Evolutionary conservation across 352 stramenopile species (phyloP).

Genomic region (Pythium brassicae): DNA sequence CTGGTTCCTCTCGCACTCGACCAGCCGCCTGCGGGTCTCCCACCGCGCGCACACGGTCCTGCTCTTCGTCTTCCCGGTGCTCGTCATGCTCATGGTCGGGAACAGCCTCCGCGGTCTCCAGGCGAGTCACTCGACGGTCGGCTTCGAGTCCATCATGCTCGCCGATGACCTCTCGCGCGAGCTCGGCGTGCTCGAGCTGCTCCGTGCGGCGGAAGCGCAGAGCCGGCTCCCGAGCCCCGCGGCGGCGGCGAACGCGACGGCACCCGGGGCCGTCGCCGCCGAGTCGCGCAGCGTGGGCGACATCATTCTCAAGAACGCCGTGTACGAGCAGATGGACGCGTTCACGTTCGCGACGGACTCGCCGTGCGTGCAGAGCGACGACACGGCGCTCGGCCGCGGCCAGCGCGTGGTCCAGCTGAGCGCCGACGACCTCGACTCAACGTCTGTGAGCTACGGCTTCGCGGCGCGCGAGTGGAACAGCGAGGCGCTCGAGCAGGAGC

Average conservation of each 20-base stretch:
- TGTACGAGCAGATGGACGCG: constrained; percentile 18
- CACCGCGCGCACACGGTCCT: constrained; percentile 12
- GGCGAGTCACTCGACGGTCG: constrained; percentile 39
- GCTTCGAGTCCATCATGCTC: constrained; percentile 41
- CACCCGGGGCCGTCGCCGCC: background rate
- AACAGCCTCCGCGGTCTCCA: constrained; percentile 50
- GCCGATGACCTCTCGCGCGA: constrained; percentile 36
- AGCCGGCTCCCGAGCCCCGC: constrained; percentile 9
- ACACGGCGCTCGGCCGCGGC: constrained; percentile 7
- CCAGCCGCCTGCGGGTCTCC: constrained; percentile 5
- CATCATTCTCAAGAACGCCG: constrained; percentile 41
- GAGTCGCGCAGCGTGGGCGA: constrained; percentile 5
- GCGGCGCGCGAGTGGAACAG: constrained; percentile 43
- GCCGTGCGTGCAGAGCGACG: constrained; percentile 24
- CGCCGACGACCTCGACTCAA: constrained; percentile 34
- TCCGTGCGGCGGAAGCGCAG: constrained; percentile 6
- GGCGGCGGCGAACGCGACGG: background rate
- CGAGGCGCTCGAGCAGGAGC: constrained; percentile 17
- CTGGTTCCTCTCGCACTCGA: constrained; percentile 22
- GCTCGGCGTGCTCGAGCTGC: constrained; percentile 23
- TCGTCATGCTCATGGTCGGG: constrained; percentile 34
- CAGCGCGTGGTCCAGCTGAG: constrained; percentile 27
- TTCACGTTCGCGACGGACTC: constrained; percentile 33
- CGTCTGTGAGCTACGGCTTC: constrained; percentile 43
- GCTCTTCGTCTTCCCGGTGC: constrained; percentile 33